Base-by-base conservation (phyloP, 1,139 yeast species). In the Candida labiduridarum region DNA sequence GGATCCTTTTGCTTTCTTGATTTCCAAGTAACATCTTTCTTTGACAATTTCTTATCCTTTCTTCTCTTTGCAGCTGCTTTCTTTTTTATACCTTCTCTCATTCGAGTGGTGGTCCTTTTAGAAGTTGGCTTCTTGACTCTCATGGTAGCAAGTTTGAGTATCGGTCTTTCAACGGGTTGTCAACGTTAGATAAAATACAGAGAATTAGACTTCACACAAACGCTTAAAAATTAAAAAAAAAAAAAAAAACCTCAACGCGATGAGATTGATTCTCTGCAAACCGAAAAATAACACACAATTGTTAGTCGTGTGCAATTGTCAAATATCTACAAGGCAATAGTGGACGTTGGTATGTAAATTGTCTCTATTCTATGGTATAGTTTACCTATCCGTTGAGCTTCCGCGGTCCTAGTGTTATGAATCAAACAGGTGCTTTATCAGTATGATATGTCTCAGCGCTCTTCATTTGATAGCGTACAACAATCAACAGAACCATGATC, bases 61-160 rank as follows among this genome's bases (percentile, higher is more conserved):
- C 96, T 84, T 60, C 87, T 80, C 62, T 92, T 95, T 22, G 98
- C 97, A 43, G 94, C 82, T 3, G 96, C 92, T 74, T 94, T 94
- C 83, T 91, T 94, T 76, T 90, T 88, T 66, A 94, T 90, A 59
- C 98, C 98, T 70, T 91, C 96, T 67, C 92, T 83, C 88, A 92
- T 84, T 68, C 95, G 90, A 66, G 98, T 92, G 67, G 94, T 82
- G 49, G 84, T 79, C 73, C 97, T 83, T 73, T 92, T 92, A 58
- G 92, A 85, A 36, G 87, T 84, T 47, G 92, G 91, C 74, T 87
- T 82, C 72, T 72, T 75, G 49, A 74, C 80, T 72, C 79, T 75
- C 81, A 76, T 76, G 29, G 27, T 49, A 6, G 19, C 7, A 4
- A 9, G 10, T 22, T 15, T 14, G 34, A 30, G 34, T 47, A 27